Evolutionary conservation across 2,329 filamentous ascomycete species (phyloP).

Genomic region (Diaporthe citrichinensis): DNA sequence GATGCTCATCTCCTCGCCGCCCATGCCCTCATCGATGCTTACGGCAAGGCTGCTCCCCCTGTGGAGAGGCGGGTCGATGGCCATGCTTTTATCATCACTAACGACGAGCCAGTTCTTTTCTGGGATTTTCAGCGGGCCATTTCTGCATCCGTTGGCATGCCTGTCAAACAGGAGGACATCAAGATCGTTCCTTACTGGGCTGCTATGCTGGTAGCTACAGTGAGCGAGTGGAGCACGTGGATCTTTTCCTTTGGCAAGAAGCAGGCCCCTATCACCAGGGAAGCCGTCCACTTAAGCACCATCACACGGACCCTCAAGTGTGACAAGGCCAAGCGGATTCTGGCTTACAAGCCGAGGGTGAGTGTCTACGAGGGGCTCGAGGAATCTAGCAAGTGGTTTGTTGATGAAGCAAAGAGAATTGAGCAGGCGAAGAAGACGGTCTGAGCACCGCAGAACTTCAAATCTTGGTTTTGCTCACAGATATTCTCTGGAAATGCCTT

Average conservation of each 20-base stretch:
- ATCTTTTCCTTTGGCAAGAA: conserved; percentile 40
- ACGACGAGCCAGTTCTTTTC: conserved; percentile 50
- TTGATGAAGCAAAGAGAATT: conserved; percentile 32
- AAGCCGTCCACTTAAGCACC: conserved; percentile 41
- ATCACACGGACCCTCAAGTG: conserved; percentile 43
- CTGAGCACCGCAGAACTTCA: background rate
- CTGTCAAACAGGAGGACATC: conserved; percentile 44
- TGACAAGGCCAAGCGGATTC: conserved; percentile 44
- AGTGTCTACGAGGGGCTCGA: conserved; percentile 42
- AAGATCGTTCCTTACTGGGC: conserved; percentile 45
- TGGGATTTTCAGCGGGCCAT: conserved; percentile 50
- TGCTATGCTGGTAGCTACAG: conserved; percentile 33
- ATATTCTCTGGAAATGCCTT: background rate
- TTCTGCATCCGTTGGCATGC: conserved; percentile 47
- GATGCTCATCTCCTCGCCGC: conserved; percentile 49
- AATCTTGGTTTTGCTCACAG: background rate
- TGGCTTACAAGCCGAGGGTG: conserved; percentile 44
- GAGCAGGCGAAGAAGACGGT: background rate
- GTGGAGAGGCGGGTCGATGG: conserved; percentile 48
- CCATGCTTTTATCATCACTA: conserved; percentile 53
- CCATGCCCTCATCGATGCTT: conserved; percentile 44
- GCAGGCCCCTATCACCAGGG: conserved; percentile 39
- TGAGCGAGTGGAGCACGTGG: conserved; percentile 47
- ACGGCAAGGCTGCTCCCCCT: conserved; percentile 41
- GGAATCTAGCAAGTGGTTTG: conserved; percentile 43